These are phyloP conservation scores for Saxispiralis lemnorum DNA, from an alignment of 495 filamentous ascomycete species.

Conservation along the genomic window DNA sequence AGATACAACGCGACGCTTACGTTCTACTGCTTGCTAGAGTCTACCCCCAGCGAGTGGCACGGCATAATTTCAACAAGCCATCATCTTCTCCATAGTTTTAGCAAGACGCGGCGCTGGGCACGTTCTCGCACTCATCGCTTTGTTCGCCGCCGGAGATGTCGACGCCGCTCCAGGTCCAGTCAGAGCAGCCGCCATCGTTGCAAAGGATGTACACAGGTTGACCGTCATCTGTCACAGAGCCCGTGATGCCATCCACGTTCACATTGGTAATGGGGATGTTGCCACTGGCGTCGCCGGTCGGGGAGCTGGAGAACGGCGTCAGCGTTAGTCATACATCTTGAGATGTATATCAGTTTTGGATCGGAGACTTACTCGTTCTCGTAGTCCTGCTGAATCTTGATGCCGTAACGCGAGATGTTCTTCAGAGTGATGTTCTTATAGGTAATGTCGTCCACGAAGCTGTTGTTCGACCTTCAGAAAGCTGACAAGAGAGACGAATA, in stretches of 20 bases:
- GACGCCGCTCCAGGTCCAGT: conserved; percentile 18
- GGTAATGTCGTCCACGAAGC: conserved; percentile 38
- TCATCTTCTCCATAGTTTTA: no score
- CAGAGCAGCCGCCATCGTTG: conserved; percentile 14
- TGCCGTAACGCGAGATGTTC: conserved; percentile 41
- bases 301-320: conserved; percentile 14
- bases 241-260: conserved; percentile 34
- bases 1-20: no score
- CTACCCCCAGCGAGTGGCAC: no score
- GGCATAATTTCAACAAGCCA: no score
- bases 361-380: conserved; percentile 32
- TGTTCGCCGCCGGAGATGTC: conserved; percentile 13
- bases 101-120: no score
- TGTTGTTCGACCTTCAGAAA: no score
- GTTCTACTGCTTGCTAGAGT: no score
- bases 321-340: no score
- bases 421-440: conserved; percentile 43
- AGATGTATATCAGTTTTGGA: no score
- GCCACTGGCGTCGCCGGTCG: conserved; percentile 40
- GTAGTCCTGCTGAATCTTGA: conserved; percentile 55
- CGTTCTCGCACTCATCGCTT: no score
- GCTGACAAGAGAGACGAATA: no score
- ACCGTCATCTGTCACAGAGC: conserved; percentile 29
- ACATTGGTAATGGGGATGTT: conserved; percentile 45
- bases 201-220: conserved; percentile 34